Conservation (phyloP, 768 basidiomycete species). For the Tephrocybe rancida region DNA sequence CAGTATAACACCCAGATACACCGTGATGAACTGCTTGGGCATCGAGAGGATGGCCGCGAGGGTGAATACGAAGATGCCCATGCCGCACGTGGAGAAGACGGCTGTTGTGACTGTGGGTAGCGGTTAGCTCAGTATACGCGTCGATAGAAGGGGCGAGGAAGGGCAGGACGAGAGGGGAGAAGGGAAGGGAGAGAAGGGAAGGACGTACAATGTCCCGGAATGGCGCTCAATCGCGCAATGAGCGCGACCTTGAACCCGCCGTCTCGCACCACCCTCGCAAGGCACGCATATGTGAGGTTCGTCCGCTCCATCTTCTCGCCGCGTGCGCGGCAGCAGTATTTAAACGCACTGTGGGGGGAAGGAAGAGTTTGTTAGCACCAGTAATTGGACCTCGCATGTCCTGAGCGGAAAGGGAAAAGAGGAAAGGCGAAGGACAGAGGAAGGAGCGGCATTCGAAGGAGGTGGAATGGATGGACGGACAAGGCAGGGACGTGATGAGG, state of each 20-base stretch:
- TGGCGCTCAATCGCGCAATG: constrained; percentile 76
- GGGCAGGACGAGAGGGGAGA: not conserved
- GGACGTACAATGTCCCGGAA: constrained; percentile 77
- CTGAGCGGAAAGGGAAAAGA: too few relatives aligned
- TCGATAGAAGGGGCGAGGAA: not conserved
- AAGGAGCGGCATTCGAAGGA: too few relatives aligned
- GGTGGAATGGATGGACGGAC: too few relatives aligned
- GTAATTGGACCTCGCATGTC: too few relatives aligned
- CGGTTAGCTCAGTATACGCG: not conserved
- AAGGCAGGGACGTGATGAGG: not conserved
- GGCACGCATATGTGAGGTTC: constrained; percentile 60
- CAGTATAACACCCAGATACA: constrained; percentile 87
- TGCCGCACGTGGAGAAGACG: constrained; percentile 88
- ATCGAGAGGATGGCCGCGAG: constrained; percentile 81
- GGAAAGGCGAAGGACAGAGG: not conserved
- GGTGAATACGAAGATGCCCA: constrained; percentile 76
- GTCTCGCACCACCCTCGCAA: constrained; percentile 73
- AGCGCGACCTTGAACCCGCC: constrained; percentile 88
- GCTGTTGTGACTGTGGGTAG: constrained; percentile 73
- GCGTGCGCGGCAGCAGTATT: constrained; percentile 72
- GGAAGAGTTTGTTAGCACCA: not conserved
- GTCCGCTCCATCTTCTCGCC: constrained; percentile 73
- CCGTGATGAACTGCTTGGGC: constrained; percentile 91
- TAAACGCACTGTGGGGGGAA: constrained; percentile 66
- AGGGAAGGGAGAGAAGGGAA: not conserved